Evolutionary conservation across 139 green algal species (phyloP).

Genomic region (Nannochloris sp.): DNA sequence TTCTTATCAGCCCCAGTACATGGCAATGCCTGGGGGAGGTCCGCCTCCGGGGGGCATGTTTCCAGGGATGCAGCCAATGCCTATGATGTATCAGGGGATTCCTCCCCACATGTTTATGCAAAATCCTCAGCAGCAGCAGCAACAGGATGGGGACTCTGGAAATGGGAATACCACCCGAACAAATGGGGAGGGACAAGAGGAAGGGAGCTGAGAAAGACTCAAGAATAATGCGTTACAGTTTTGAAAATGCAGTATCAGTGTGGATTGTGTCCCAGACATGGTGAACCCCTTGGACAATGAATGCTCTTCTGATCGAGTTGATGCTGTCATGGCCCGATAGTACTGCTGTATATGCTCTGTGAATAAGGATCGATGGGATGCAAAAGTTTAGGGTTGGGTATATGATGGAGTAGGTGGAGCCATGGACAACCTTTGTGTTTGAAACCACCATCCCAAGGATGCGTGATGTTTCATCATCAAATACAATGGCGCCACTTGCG

Average conservation of each 20-base stretch:
- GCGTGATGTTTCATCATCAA: constrained; percentile 27
- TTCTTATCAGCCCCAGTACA: constrained; percentile 1
- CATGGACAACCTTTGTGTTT: constrained; percentile 31
- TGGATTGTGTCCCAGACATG: too few species aligned
- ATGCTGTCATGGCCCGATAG: too few species aligned
- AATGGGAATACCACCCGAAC: constrained; percentile 30
- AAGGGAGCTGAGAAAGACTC: neutral
- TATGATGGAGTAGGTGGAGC: too few species aligned
- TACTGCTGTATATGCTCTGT: too few species aligned
- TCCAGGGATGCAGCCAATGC: neutral
- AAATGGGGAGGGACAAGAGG: neutral
- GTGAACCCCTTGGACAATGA: too few species aligned
- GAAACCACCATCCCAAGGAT: constrained; percentile 61
- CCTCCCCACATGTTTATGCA: neutral
- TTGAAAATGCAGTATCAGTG: too few species aligned
- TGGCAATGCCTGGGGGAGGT: neutral
- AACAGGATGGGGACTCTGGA: constrained; percentile 13
- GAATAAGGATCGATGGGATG: too few species aligned
- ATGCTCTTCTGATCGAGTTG: too few species aligned
- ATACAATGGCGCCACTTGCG: constrained; percentile 56
- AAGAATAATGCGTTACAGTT: too few species aligned
- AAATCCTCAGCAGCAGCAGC: neutral
- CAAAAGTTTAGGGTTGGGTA: too few species aligned
- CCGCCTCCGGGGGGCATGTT: neutral
- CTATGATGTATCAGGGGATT: constrained; percentile 7